Evolutionary conservation across 1,284 basidiomycete genomes (phyloP), one percentile per base, ranked within the genome.

Genomic region (Golubevia pallescens): DNA sequence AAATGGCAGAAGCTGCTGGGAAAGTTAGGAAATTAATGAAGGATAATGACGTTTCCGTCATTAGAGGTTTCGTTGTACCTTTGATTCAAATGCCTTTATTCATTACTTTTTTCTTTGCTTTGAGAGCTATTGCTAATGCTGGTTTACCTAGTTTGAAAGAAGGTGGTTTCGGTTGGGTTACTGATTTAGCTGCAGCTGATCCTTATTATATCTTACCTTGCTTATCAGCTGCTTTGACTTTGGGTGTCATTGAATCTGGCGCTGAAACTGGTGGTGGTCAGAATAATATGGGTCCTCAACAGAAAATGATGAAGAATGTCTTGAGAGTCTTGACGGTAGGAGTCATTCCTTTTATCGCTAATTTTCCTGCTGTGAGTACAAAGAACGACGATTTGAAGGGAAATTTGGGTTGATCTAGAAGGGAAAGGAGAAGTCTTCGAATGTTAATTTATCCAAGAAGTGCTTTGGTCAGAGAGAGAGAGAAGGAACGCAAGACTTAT

Each of bases 51-150:
- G 90, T 93, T 62, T 90, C 89, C 71, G 88, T 93, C 52, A 75
- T 88, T 57, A 88, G 88, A 52, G 88, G 90, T 69, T 76, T 93
- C 23, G 74, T 90, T 10, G 87, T 90, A 59, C 90, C 92, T 5
- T 81, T 93, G 62, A 76, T 91, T 2, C 94, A 97, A 84, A 86
- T 94, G 54, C 91, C 93, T 0, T 88, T 95, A 58, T 92, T 93
- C 70, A 87, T 97, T 58, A 90, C 91, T 28, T 88, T 94, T 87
- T 99, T 97, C 89, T 91, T 95, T 73, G 94, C 90, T 14, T 86
- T 97, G 58, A 90, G 90, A 82, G 87, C 87, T 51, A 89, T 98
- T 87, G 92, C 92, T 66, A 87, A 88, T 58, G 86, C 91, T 23
- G 93, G 92, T 0, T 81, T 96, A 32, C 88, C 89, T 56, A 92